Base-by-base conservation (phyloP, 2,329 filamentous ascomycete genomes). In the Waltergamsia citrina region DNA sequence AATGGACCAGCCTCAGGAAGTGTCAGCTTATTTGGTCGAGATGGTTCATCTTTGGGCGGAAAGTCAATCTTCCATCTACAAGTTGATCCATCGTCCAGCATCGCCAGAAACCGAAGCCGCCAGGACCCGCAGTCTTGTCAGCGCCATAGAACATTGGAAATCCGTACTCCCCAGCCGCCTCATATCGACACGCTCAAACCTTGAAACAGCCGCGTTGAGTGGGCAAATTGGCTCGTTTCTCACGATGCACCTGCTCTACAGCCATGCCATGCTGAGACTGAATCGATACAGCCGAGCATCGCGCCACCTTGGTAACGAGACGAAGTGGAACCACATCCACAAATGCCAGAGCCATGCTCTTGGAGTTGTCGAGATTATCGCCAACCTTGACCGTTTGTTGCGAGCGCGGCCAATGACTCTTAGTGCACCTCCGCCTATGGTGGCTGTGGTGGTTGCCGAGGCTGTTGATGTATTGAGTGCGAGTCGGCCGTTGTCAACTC, bases 391-490 rank as follows among this genome's bases (percentile, higher is more conserved):
- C 17, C 51, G 52, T 30, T 44, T 63, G 20, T 49, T 54, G 25
- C 49, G 51, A 15, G 45, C 47, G 10, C 47, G 52, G 3, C 47
- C 53, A 22, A 51, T 44, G 9, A 44, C 50, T 5, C 34, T 55
- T 32, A 53, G 45, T 32, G 65, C 71, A 26, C 68, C 73, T 1
- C 71, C 67, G n/a, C 77, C 79, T 0, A 76, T 79, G 40, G 61
- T 74, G 14, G 74, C 72, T n/a, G 74, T 73, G 41, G 68, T 71
- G 6, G 67, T 81, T 17, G 59, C 78, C 22, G 68, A 76, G 31
- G 78, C 80, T 0, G 63, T 80, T 22, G 81, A 86, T 43, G 71
- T 83, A 2, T 61, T 84, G 36, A 74, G 74, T 10, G 71, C 78
- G 1, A 72, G 69, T 5, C 74, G 78, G 2, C 48, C 62, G 1